A percentile compares a stretch with the other conserved stretches of the same genome.
phyloP scores from a whole-genome alignment of 2,329 filamentous ascomycete genomes.

The Cladorrhinum sp. region DNA sequence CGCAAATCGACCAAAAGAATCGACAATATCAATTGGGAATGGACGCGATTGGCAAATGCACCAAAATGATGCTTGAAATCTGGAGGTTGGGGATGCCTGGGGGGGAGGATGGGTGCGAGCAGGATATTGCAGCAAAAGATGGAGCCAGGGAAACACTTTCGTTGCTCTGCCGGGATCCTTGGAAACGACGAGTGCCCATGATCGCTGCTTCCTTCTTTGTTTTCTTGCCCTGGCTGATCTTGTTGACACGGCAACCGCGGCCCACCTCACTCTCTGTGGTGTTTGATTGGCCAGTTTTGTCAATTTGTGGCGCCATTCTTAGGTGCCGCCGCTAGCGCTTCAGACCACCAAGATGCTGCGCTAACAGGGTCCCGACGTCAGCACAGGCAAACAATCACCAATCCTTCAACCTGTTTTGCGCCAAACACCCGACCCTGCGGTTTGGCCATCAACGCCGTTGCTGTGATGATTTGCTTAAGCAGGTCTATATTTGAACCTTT shows the following conservation, averaged over 20 bases:
- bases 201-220: constrained; percentile 21
- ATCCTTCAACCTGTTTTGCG: neutral
- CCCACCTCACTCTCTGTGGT: neutral
- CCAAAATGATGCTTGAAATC: constrained; percentile 4
- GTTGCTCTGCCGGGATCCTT: constrained; percentile 24
- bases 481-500: neutral
- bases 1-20: neutral
- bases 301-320: neutral
- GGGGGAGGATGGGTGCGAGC: constrained; percentile 14
- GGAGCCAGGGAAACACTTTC: constrained; percentile 12
- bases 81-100: constrained; percentile 9
- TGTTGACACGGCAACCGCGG: constrained; percentile 21
- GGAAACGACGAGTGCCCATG: constrained; percentile 15
- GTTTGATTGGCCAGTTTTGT: constrained; percentile 11
- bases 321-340: constrained; percentile 8
- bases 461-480: neutral
- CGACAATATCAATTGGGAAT: neutral
- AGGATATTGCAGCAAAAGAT: constrained; percentile 18
- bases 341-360: constrained; percentile 3
- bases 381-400: neutral
- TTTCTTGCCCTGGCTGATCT: constrained; percentile 14
- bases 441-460: neutral
- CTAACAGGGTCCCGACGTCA: neutral
- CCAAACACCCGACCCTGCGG: neutral
- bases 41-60: constrained; percentile 9